Evolutionary conservation across 2,329 filamentous ascomycete genomes (phyloP), one percentile per base, ranked within the genome.

Genomic region (Stagonosporopsis tanaceti): DNA sequence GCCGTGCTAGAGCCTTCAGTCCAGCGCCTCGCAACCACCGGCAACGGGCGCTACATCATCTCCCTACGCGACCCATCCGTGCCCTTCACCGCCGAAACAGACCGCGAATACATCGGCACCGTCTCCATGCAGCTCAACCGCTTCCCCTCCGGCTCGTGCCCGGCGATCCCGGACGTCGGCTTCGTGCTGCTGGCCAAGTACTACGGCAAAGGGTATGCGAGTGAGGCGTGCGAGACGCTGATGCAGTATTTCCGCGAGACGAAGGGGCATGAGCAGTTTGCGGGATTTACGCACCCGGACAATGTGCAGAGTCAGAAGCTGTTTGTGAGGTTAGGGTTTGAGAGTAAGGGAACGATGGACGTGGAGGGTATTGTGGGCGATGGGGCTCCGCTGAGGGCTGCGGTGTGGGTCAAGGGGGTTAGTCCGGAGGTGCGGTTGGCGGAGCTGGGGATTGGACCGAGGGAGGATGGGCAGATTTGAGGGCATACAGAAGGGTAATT

Each of bases 41-140:
- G 73, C 24, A 71, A 65, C 47, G 72, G 72, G 1, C 67, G 64
- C 0, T 74, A 66, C 40, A 61, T 75, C 2, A 58, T 75, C 32
- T 65, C 62, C 3, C 61, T 73, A 8, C 46, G 45, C 4, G 20
- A 35, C 25, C 22, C 28, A 4, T 45, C 25, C 32, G 3, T 40
- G 8, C 8, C 25, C 0, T 52, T 53, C 38, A 45, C 15, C 4
- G 2, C 22, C 30, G 9, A 24, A 39, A 20, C 6, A 9, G 3
- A 48, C 6, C 25, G 50, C 11, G 48, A 45, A 39, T 50, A 50
- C 20, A 57, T 70, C 2, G 69, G 62, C 12, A 59, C 57, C 14
- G 64, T 73, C 1, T 66, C 68, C 8, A 69, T 72, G 46, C 66
- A 72, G 20, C 50, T 60, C 6, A 57, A 64, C 1, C 64, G 64